A percentile compares a stretch with the other conserved stretches of the same genome.
Evolutionary conservation across 2,329 filamentous ascomycete species (phyloP).

Genomic region (Colletotrichum sp.): DNA sequence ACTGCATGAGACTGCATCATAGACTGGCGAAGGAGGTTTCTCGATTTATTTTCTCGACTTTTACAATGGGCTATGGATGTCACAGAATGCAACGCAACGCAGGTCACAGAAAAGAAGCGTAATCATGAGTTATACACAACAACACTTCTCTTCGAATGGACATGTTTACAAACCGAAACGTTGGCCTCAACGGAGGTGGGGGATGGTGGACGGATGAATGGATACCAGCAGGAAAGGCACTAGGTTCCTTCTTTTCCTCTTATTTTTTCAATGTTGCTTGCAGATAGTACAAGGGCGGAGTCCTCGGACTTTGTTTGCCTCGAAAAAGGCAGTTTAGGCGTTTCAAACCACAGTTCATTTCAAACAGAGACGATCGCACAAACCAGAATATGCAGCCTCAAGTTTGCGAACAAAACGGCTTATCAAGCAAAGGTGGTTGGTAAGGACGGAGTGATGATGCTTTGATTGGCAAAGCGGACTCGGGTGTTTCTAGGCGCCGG

Average conservation of each 20-base stretch:
- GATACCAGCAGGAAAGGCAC: background rate
- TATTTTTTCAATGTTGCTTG: background rate
- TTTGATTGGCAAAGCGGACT: background rate
- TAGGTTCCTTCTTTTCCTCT: background rate
- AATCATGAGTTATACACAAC: background rate
- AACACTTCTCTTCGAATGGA: background rate
- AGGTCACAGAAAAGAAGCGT: background rate
- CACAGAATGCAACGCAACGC: background rate
- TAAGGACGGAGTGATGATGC: background rate
- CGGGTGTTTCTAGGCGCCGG: background rate
- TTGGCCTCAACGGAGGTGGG: background rate
- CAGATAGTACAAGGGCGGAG: background rate
- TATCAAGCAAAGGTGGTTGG: background rate
- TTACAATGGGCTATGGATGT: background rate
- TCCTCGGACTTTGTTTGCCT: background rate
- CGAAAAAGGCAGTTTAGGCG: background rate
- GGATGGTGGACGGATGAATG: background rate
- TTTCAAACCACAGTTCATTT: background rate
- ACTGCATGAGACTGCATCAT: constrained; percentile 23
- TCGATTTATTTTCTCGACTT: background rate
- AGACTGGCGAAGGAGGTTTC: constrained; percentile 23
- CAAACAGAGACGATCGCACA: background rate
- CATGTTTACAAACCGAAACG: background rate
- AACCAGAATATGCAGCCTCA: background rate
- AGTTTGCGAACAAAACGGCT: background rate